A percentile compares a stretch with the other conserved stretches of the same genome.
Conservation (phyloP, 2,329 filamentous ascomycete genomes). For the Penicillium paneum region DNA sequence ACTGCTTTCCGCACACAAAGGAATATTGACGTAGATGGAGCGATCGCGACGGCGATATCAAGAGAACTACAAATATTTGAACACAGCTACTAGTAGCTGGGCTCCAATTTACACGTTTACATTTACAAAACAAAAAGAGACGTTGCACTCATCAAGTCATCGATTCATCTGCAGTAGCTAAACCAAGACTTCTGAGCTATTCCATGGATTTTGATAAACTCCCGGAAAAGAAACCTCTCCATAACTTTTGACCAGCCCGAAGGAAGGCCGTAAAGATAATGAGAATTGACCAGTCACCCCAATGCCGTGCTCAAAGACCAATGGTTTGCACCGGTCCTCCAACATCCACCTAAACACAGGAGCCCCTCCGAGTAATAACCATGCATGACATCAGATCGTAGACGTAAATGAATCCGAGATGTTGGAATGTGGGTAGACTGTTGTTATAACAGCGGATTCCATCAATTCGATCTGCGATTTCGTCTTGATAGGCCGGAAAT, state of each 20-base stretch:
- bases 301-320: slow-evolving; percentile 18
- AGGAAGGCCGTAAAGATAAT: slow-evolving; percentile 21
- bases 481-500: slow-evolving; percentile 20
- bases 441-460: slow-evolving; percentile 33
- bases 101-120: neutral
- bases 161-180: slow-evolving; percentile 29
- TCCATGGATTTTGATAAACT: slow-evolving; percentile 34
- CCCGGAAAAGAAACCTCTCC: slow-evolving; percentile 37
- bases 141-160: slow-evolving; percentile 22
- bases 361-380: slow-evolving; percentile 27
- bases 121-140: neutral
- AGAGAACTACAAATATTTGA: neutral
- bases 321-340: slow-evolving; percentile 21
- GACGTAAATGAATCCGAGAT: slow-evolving; percentile 31
- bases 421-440: slow-evolving; percentile 22
- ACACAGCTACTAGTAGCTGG: neutral
- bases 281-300: slow-evolving; percentile 39
- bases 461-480: slow-evolving; percentile 17
- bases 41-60: neutral
- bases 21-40: slow-evolving; percentile 6
- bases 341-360: slow-evolving; percentile 38
- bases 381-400: slow-evolving; percentile 28
- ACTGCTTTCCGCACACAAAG: slow-evolving; percentile 17
- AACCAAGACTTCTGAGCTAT: slow-evolving; percentile 23
- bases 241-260: slow-evolving; percentile 26